phyloP scores from a whole-genome alignment of 441 rosid species.

The Syzygium malaccense region DNA sequence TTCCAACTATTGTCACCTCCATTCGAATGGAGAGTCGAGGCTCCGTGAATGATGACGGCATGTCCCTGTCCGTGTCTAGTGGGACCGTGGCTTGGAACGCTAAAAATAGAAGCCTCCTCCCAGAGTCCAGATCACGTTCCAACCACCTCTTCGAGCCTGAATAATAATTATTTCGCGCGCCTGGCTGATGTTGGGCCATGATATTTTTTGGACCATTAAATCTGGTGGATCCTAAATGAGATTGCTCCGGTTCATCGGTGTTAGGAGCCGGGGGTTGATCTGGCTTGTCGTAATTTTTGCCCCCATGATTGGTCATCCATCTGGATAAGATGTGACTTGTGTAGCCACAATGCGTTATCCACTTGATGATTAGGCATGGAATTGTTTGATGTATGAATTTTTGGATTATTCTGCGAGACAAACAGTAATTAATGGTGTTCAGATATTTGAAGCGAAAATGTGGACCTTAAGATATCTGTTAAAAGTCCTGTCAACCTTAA shows the following conservation, averaged over 20 bases:
- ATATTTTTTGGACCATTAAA: not conserved
- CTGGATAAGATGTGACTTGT: not conserved
- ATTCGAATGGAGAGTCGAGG: not conserved
- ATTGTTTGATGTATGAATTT: not conserved
- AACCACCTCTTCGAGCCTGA: not conserved
- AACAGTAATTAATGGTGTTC: not conserved
- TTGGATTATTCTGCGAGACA: not conserved
- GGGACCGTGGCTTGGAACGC: not conserved
- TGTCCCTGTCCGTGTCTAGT: not conserved
- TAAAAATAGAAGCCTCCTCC: not conserved
- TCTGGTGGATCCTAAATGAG: not conserved
- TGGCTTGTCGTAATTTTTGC: not conserved
- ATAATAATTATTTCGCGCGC: not conserved
- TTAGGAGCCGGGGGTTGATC: not conserved
- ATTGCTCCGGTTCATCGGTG: not conserved
- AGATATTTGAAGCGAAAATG: not conserved
- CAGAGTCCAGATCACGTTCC: not conserved
- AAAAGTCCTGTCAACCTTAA: not conserved
- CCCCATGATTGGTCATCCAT: not conserved
- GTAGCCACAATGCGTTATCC: not conserved
- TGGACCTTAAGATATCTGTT: not conserved
- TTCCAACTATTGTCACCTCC: not conserved
- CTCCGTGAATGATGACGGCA: not conserved
- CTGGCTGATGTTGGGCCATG: not conserved
- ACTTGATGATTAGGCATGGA: not conserved